phyloP scores from a whole-genome alignment of 2,329 filamentous ascomycete species.

The Cryphonectria naterciae region DNA sequence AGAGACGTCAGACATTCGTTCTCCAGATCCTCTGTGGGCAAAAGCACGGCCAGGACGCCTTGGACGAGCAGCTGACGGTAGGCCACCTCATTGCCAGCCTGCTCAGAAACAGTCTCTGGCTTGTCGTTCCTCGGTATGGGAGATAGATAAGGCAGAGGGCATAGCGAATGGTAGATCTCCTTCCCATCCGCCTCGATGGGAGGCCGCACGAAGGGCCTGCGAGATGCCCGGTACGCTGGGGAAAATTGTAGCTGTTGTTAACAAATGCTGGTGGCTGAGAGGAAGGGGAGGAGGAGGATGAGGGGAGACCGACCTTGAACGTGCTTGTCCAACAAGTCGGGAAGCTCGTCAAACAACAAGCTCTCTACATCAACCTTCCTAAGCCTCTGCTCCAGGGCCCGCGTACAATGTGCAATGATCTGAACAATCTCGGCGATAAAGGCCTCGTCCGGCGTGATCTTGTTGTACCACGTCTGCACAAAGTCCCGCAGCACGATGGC shows the following conservation, averaged over 20 bases:
- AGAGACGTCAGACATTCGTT: slow-evolving; percentile 84
- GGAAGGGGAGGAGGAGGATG: slow-evolving; percentile 22
- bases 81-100: slow-evolving; percentile 75
- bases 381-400: slow-evolving; percentile 83
- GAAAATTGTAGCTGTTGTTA: slow-evolving; percentile 24
- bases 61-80: slow-evolving; percentile 91
- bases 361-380: slow-evolving; percentile 82
- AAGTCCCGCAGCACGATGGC: slow-evolving; percentile 89
- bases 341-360: slow-evolving; percentile 84
- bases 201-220: slow-evolving; percentile 58
- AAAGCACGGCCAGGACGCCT: slow-evolving; percentile 77
- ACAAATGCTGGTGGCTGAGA: slow-evolving; percentile 17
- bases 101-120: slow-evolving; percentile 56
- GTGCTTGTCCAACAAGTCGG: slow-evolving; percentile 79
- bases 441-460: slow-evolving; percentile 86
- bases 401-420: slow-evolving; percentile 89
- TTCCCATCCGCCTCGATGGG: slow-evolving; percentile 66
- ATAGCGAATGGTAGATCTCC: slow-evolving; percentile 80
- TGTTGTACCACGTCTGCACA: slow-evolving; percentile 89
- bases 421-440: slow-evolving; percentile 89
- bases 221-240: slow-evolving; percentile 74
- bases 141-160: slow-evolving; percentile 78
- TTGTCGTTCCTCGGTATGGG: slow-evolving; percentile 69
- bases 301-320: slow-evolving; percentile 64
- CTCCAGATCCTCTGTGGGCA: slow-evolving; percentile 90